A percentile compares a stretch with the other conserved stretches of the same genome.
Evolutionary conservation across 176 grass and related monocot species (phyloP).

Genomic region (Secale cereale): DNA sequence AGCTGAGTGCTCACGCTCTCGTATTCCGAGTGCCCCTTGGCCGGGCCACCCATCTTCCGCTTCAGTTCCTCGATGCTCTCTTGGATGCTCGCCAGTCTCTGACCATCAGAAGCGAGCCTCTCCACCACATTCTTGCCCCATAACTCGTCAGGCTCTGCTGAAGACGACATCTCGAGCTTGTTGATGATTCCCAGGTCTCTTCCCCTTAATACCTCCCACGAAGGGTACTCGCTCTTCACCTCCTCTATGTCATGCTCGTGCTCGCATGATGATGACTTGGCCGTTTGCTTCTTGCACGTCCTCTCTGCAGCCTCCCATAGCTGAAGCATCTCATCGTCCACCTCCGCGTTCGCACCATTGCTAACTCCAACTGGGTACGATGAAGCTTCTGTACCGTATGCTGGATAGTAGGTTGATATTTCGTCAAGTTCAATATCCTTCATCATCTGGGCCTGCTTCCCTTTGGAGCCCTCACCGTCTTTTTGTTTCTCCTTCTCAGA

Average conservation of each 20-base stretch:
- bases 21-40: slow-evolving; percentile 61
- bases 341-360: slow-evolving; percentile 40
- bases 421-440: slow-evolving; percentile 95
- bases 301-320: slow-evolving; percentile 90
- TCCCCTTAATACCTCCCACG: slow-evolving; percentile 48
- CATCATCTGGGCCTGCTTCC: slow-evolving; percentile 58
- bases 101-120: slow-evolving; percentile 65
- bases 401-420: slow-evolving; percentile 61
- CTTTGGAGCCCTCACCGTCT: slow-evolving; percentile 43
- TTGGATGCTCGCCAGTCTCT: slow-evolving; percentile 58
- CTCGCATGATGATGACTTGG: slow-evolving; percentile 42
- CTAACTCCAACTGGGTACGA: slow-evolving; percentile 38
- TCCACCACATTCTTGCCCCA: slow-evolving; percentile 56
- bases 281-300: slow-evolving; percentile 53
- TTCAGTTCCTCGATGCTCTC: slow-evolving; percentile 70
- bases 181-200: slow-evolving; percentile 55
- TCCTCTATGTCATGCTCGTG: slow-evolving; percentile 70
- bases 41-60: slow-evolving; percentile 50
- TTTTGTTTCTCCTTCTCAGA: slow-evolving; percentile 31
- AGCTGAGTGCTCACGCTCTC: slow-evolving; percentile 56
- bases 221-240: slow-evolving; percentile 59
- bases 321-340: slow-evolving; percentile 84
- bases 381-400: slow-evolving; percentile 35
- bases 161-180: slow-evolving; percentile 35
- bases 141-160: slow-evolving; percentile 34